Base-by-base conservation (phyloP, 148 eudicot species). In the Drosera capensis region DNA sequence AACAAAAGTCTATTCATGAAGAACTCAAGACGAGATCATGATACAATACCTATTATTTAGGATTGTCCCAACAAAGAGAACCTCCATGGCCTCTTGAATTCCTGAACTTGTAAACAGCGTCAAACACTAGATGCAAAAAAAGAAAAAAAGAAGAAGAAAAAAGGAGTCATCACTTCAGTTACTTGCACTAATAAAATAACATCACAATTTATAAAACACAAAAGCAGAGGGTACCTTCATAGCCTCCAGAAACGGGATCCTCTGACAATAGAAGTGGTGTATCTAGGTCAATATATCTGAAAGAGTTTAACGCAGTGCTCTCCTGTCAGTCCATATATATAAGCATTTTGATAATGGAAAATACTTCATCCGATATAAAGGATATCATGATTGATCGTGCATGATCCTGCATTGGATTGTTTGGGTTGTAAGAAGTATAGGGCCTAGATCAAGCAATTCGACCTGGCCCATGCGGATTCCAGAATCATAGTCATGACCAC, bases 51-150 rank as follows among this genome's bases (percentile, higher is more conserved):
- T 28, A 28, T 64, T 43, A 4, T 58, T 39, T 12, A 0, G 23
- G 60, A 58, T 75, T 65, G 45, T 71, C 72, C 96, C 96, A 86
- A 26, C 69, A 82, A 67, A 86, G 82, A 20, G 71, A 78, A 58
- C 79, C 81, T 35, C 96, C 93, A 58, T 79, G 93, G 25, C 96
- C 96, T 60, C 84, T 75, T 48, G 87, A 68, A 60, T 81, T 76
- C 37, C 74, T 62, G 64, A 86, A 81, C 58, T 62, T 73, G 78
- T 86, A 81, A 24, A 45, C 54, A 42, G 96, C 73, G 26, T 93
- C 96, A 30, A 55, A 55, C 28, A 57, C 96, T 86, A 55, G 25
- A 24, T 12, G 44, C 22, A 59, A 43, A 31, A 59, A 34, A 14
- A 49, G 29, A 41, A 60, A 46, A 21, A 6, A 13, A 11, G 31